phyloP scores from a whole-genome alignment of 1,139 yeast genomes.

The Suhomyces yuchorum region DNA sequence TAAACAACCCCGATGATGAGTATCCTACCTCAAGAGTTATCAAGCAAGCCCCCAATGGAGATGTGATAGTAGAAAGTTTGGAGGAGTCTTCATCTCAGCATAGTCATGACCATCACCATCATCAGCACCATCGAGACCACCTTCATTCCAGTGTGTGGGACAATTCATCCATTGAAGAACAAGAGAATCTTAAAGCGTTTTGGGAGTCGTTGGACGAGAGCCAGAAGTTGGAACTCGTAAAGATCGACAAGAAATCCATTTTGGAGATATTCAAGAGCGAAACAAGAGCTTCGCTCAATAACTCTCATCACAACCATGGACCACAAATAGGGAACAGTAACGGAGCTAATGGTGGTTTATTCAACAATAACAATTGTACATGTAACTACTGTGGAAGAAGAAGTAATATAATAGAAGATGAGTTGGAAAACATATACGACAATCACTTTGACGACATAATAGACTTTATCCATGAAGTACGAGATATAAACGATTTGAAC shows the following conservation, averaged over 20 bases:
- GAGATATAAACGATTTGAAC: conserved; percentile 44
- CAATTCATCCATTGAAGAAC: conserved; percentile 59
- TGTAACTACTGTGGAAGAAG: conserved; percentile 84
- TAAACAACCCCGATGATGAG: conserved; percentile 59
- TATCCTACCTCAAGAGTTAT: conserved; percentile 75
- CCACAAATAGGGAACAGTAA: neutral
- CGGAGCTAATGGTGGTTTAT: conserved; percentile 9
- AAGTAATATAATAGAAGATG: conserved; percentile 72
- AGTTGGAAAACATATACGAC: conserved; percentile 58
- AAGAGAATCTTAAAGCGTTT: conserved; percentile 57
- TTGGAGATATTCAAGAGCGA: conserved; percentile 57
- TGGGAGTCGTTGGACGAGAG: conserved; percentile 70
- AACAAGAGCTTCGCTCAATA: conserved; percentile 19
- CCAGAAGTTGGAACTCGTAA: conserved; percentile 63
- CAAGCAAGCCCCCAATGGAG: conserved; percentile 73
- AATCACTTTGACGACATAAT: conserved; percentile 59
- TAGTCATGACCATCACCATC: conserved; percentile 6
- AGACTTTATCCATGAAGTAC: conserved; percentile 42
- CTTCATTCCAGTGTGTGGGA: conserved; percentile 53
- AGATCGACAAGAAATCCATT: conserved; percentile 71
- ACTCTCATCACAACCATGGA: conserved; percentile 9
- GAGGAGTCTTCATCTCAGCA: conserved; percentile 15
- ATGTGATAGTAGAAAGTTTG: conserved; percentile 63
- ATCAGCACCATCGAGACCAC: conserved; percentile 13
- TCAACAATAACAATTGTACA: conserved; percentile 45